Percentiles rank a stretch among this genome's conserved stretches.
Evolutionary conservation across 2,329 filamentous ascomycete species (phyloP).

Genomic region (Paraphoma sp.): DNA sequence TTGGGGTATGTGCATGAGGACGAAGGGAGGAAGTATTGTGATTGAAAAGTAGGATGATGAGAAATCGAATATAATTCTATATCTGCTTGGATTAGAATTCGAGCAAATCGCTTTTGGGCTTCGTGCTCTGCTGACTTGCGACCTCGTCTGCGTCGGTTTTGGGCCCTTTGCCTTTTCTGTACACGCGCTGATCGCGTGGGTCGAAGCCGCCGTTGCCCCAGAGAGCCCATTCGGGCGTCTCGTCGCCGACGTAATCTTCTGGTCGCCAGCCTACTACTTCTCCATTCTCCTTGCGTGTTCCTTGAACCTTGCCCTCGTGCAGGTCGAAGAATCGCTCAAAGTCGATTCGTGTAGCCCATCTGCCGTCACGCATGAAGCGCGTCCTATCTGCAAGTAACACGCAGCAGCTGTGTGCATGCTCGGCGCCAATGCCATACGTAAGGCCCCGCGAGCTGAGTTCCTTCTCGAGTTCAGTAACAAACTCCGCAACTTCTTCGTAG

Average conservation of each 20-base stretch:
- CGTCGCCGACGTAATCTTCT: conserved; percentile 86
- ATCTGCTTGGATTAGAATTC: background rate
- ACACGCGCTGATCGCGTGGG: conserved; percentile 84
- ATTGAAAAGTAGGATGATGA: background rate
- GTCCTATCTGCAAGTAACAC: conserved; percentile 79
- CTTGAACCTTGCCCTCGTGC: conserved; percentile 64
- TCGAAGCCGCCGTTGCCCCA: conserved; percentile 97
- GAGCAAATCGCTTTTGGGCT: conserved; percentile 5
- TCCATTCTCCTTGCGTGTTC: conserved; percentile 52
- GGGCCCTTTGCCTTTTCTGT: conserved; percentile 76
- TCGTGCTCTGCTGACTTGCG: conserved; percentile 5
- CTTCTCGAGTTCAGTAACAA: conserved; percentile 76
- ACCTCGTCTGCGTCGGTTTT: conserved; percentile 29
- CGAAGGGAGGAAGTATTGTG: background rate
- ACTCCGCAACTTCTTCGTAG: conserved; percentile 86
- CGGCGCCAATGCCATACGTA: conserved; percentile 88
- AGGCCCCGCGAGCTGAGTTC: conserved; percentile 75
- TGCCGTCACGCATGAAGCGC: conserved; percentile 76
- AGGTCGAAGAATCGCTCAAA: conserved; percentile 88
- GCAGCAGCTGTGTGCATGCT: conserved; percentile 95
- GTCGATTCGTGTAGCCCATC: conserved; percentile 92
- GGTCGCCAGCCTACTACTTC: conserved; percentile 71
- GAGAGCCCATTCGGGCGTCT: conserved; percentile 90
- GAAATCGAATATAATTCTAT: background rate
- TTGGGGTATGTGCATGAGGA: background rate